Conservation (phyloP, 2,329 filamentous ascomycete species). For the Diaporthe caulivora region DNA sequence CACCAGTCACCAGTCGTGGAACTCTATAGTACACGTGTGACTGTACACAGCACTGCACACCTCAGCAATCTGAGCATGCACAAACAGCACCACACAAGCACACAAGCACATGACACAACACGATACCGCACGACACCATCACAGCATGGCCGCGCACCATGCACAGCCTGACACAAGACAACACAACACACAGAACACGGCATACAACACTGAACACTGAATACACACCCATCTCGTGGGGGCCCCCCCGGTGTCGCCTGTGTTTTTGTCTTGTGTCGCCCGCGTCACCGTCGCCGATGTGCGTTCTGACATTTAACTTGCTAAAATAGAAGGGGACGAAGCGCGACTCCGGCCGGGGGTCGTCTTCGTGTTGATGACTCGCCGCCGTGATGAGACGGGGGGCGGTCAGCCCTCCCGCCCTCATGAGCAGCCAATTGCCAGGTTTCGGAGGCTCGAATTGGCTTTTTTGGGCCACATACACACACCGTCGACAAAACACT, state of each 20-base stretch:
- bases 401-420: not conserved
- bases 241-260: not conserved
- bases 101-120: conserved; percentile 19
- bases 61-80: not conserved
- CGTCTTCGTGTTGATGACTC: conserved; percentile 30
- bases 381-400: conserved; percentile 10
- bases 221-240: not conserved
- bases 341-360: conserved; percentile 2
- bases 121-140: conserved; percentile 5
- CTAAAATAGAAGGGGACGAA: conserved; percentile 8
- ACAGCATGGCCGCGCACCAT: not conserved
- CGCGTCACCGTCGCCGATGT: not conserved
- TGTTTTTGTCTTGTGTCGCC: not conserved
- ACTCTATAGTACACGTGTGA: too few species aligned
- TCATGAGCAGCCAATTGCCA: conserved; percentile 23
- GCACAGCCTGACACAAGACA: conserved; percentile 4
- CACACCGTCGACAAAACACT: not conserved
- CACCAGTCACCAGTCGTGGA: too few species aligned
- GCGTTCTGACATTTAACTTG: conserved; percentile 11
- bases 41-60: too few species aligned
- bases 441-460: conserved; percentile 5
- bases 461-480: conserved; percentile 6
- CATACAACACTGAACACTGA: not conserved
- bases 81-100: not conserved
- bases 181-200: not conserved